Percentiles rank a stretch among this genome's conserved stretches.
Evolutionary conservation across 75 land plant genomes (phyloP).

Genomic region (Isoetes taiwanensis): DNA sequence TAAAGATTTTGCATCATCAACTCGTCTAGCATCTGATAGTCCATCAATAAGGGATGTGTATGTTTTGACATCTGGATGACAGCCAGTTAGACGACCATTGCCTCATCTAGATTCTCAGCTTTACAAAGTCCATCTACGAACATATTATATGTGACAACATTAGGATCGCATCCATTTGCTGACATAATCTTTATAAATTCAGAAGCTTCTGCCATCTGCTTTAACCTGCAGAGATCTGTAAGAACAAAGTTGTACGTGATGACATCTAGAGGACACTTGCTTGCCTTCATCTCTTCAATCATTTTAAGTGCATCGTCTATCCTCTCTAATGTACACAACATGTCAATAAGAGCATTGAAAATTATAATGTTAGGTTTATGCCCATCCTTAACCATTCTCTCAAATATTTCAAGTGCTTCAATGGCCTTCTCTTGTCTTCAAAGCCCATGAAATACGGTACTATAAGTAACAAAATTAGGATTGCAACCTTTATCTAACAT

Average conservation of each 20-base stretch:
- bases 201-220: constrained; percentile 24
- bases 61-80: constrained; percentile 32
- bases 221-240: constrained; percentile 27
- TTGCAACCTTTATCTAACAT: constrained; percentile 21
- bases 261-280: constrained; percentile 41
- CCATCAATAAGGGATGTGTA: no score
- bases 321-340: no score
- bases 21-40: constrained; percentile 27
- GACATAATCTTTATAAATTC: constrained; percentile 26
- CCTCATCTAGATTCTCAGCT: constrained; percentile 13
- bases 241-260: constrained; percentile 32
- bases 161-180: constrained; percentile 23
- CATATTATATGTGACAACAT: constrained; percentile 35
- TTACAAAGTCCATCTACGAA: constrained; percentile 41
- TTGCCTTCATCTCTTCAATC: no score
- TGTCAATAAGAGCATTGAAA: constrained; percentile 3
- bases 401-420: no score
- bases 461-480: constrained; percentile 45
- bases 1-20: constrained; percentile 26
- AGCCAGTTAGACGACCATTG: constrained; percentile 16
- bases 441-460: no score
- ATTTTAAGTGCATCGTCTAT: no score
- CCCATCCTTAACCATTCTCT: no score
- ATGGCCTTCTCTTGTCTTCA: no score
- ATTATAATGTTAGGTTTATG: constrained; percentile 8